Evolutionary conservation across 345 rosid genomes (phyloP), one percentile per base, ranked within the genome.

Genomic region (Anastatica hierochuntica): DNA sequence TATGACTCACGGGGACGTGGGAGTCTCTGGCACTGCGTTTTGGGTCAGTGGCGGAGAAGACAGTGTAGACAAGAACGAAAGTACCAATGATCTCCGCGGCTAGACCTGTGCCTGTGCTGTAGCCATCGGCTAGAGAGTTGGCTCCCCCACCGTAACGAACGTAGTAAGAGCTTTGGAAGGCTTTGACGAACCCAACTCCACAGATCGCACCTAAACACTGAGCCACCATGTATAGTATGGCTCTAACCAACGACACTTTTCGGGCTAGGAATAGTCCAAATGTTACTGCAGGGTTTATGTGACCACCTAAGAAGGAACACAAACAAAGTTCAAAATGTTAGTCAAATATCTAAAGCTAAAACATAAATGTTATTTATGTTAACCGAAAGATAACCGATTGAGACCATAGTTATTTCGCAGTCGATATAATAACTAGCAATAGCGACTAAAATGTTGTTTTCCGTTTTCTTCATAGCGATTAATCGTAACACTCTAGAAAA

Each of bases 231-330:
- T 79, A 79, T 44, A 79, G 40, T 27, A 82, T 12, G 51, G 89
- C 85, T 67, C 89, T 77, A n/a, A 70, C 64, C 63, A 82, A 58
- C 0, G 83, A 79, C 56, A 82, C 85, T 67, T 75, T 79, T 51
- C 85, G 68, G 0, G 83, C 85, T 72, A 82, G 43, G 14, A 82
- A 42, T 64, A 82, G 60, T 37, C 83, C 89, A 38, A 82, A 79
- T 15, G 85, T 82, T 55, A 79, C 83, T 2, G 89, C 89, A 10
- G 88, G 88, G 67, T 81, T 78, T 0, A 82, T 79, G 65, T 82
- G 89, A 21, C 89, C 85, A 23, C 89, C 85, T 82, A 66, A 2
- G 2, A 2, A 53, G 9, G 1, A 10, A 17, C n/a, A n/a, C n/a
- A 40, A 10, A 48, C 40, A 37, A 27, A 39, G 4, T 31, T 48